A percentile compares a stretch with the other conserved stretches of the same genome.
Evolutionary conservation across 768 basidiomycete species (phyloP).

Genomic region (Lactifluus echinatus): DNA sequence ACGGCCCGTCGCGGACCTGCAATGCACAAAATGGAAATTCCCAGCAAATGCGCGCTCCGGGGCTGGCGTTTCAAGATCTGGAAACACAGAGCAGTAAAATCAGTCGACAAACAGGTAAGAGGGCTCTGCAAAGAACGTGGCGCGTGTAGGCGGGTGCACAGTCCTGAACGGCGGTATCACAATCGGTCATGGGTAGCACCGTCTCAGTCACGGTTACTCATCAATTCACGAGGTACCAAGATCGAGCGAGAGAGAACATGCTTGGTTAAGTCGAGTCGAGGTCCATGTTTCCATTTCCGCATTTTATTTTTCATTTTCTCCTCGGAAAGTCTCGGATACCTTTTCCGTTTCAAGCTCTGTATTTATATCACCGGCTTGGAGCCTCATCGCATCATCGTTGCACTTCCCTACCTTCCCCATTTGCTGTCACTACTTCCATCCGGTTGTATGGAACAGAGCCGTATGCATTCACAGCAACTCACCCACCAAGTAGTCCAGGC

Average conservation of each 20-base stretch:
- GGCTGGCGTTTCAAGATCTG: background rate
- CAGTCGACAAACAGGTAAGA: background rate
- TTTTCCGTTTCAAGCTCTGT: slow-evolving; percentile 10
- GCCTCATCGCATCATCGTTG: background rate
- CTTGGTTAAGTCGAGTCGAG: slow-evolving; percentile 11
- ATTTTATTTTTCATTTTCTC: slow-evolving; percentile 11
- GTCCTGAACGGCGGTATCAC: background rate
- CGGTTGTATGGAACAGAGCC: background rate
- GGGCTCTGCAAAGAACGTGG: background rate
- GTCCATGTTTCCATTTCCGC: slow-evolving; percentile 8
- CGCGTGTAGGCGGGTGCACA: background rate
- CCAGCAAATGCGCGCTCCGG: background rate
- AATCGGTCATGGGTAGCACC: slow-evolving; percentile 9
- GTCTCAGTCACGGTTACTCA: slow-evolving; percentile 14
- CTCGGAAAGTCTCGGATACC: slow-evolving; percentile 13
- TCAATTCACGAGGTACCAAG: slow-evolving; percentile 18
- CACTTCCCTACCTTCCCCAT: background rate
- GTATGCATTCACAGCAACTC: slow-evolving; percentile 5
- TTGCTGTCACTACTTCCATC: background rate
- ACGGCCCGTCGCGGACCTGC: slow-evolving; percentile 12
- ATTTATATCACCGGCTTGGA: slow-evolving; percentile 17
- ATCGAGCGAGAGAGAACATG: slow-evolving; percentile 12
- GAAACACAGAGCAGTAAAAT: background rate
- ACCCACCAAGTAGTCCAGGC: background rate
- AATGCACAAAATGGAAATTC: background rate